Evolutionary conservation across 2,329 filamentous ascomycete species (phyloP), one percentile per base, ranked within the genome.

Genomic region (Cordyceps cateniannulata): DNA sequence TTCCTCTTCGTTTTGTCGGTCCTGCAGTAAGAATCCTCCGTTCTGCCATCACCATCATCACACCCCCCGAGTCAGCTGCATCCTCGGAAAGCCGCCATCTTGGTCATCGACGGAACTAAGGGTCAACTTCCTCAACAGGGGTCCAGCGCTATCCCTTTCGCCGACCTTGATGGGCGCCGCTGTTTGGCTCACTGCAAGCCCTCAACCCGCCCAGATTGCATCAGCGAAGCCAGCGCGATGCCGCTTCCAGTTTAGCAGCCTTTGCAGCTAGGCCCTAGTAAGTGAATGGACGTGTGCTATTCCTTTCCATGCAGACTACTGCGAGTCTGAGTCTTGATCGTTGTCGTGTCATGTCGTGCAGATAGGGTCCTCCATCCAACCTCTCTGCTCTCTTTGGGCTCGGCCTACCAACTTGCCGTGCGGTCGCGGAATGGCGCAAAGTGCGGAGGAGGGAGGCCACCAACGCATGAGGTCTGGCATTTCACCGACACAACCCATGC

Each of bases 211-310:
- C 27, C 7, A 57, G 32, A 14, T 35, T 38, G 27, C 42, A 27
- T 35, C 25, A 47, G 55, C 29, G 27, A 47, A n/a, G 16, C 42
- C 45, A 35, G 2, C 47, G 56, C 56, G 56, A 59, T 59, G 56
- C 56, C 48, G 14, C 38, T 52, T 59, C 38, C 14, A 25, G 56
- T 27, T 25, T 52, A 59, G 55, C 53, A 44, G 32, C 53, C 24
- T 18, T 47, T 42, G 25, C 40, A 47, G 20, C 53, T 56, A 24
- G 27, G 6, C 40, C 32, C 12, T 10, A 18, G 53, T 25, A 9
- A 24, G 40, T 29, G 38, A 22, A 8, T 22, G 40, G 40, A 27
- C 20, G 38, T 29, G 24, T n/a, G 25, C 18, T 45, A n/a, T 8
- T 42, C 18, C 24, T 10, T 53, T 53, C 18, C 48, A 32, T 50